Base-by-base conservation (phyloP, 495 filamentous ascomycete species). In the Xylaria castorea region DNA sequence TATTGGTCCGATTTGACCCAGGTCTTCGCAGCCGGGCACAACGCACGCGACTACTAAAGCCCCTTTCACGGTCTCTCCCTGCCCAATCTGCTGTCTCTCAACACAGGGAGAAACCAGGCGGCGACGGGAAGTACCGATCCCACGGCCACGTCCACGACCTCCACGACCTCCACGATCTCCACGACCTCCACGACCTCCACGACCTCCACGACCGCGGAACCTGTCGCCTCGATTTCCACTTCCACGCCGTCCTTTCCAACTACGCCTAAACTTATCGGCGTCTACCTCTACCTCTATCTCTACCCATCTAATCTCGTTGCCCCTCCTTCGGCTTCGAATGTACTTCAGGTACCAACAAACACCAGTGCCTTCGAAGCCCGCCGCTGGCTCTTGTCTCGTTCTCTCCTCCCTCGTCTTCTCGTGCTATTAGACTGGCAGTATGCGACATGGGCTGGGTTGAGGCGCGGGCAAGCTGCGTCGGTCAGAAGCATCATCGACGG, bases 1-100 rank as follows among this genome's bases (percentile, higher is more conserved):
- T 71, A 65, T 71, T 64, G 69, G 60, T 65, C 69, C 69, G 61
- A 65, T 70, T 71, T 65, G 69, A 57, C 69, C 60, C 61, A 71
- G 32, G 60, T 6, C 46, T 25, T 60, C 40, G 44, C 65, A 42
- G 25, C 44, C 46, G 27, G 62, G 46, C 64, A 67, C 64, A 67
- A 30, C 64, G 30, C 64, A 53, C 64, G 32, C 64, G 64, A 67
- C 64, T 51, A 36, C 40, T 63, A 64, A 60, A 58, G 0, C 53
- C 66, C 38, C 58, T 46, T 53, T n/a, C 68, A 42, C 44, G 66
- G 32, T 18, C 22, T 30, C 36, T 61, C 70, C 9, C 61, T 72
- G 70, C 70, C 70, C 70, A 72, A 72, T 72, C 70, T 61, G 51
- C 51, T 16, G 58, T 61, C 58, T 57, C 53, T 32, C 30, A 20